These are phyloP conservation scores for Canavalia ensiformis DNA, from an alignment of 306 rosid species.

Conservation along the genomic window DNA sequence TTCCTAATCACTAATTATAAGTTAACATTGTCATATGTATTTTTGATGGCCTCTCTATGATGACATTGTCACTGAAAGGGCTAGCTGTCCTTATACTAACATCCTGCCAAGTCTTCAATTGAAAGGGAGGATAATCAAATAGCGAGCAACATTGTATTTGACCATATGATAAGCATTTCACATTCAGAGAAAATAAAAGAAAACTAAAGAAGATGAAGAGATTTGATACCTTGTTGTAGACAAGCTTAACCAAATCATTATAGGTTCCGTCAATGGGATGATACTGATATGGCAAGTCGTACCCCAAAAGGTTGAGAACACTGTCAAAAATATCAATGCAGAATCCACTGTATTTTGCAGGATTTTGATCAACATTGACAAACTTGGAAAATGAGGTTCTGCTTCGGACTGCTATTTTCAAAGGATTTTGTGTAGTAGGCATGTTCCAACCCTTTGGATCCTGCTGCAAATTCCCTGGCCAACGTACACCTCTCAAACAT, in stretches of 20 bases:
- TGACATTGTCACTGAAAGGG: conserved; percentile 1
- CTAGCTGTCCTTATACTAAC: neutral
- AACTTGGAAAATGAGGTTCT: conserved; percentile 63
- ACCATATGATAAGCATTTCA: neutral
- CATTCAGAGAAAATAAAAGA: neutral
- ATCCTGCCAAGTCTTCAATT: neutral
- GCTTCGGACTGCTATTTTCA: conserved; percentile 73
- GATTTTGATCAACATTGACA: conserved; percentile 56
- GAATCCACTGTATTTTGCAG: conserved; percentile 56
- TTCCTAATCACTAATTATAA: neutral
- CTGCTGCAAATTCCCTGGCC: conserved; percentile 67
- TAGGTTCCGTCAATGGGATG: conserved; percentile 52
- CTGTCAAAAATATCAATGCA: conserved; percentile 57
- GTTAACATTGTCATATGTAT: neutral
- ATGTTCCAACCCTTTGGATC: conserved; percentile 75
- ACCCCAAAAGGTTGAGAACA: conserved; percentile 47
- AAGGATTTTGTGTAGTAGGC: conserved; percentile 57
- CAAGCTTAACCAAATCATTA: conserved; percentile 60
- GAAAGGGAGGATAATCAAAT: neutral
- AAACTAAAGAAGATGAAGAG: neutral
- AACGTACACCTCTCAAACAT: conserved; percentile 55
- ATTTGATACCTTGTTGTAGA: conserved; percentile 62
- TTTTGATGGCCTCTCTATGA: neutral
- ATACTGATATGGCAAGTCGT: conserved; percentile 55
- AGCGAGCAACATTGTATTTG: conserved; percentile 4